Base-by-base conservation (phyloP, 2,329 filamentous ascomycete genomes). In the Helotiales sp. region DNA sequence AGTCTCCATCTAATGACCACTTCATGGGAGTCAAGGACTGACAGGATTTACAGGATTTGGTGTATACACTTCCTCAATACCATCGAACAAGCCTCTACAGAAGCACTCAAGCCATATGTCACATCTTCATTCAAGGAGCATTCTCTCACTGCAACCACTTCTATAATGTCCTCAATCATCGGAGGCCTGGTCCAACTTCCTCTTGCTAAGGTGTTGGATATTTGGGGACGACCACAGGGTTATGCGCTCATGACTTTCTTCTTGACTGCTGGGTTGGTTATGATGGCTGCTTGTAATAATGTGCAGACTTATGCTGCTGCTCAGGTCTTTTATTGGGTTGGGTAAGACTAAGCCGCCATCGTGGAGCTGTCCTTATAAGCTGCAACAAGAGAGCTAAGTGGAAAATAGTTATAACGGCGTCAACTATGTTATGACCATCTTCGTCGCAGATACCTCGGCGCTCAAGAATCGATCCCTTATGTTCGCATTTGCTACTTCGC, bases 191-290 rank as follows among this genome's bases (percentile, higher is more conserved):
- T 81, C 54, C 86, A 87, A 67, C 79, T 88, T 13, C 83, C 86
- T 0, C 77, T 88, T 60, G 85, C 87, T 52, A 90, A 89, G 71
- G 76, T 88, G 25, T 77, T 89, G 52, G 84, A 90, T 72, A 76
- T 87, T 33, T 89, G 84, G 77, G 87, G 86, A 55, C 82, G 87
- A 33, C 81, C 86, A n/a, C 81, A 88, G 67, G 86, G 85, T n/a
- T 82, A 87, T 63, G 69, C 79, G 17, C 60, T 86, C 40, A 82
- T 81, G 67, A 73, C 85, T 2, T 54, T 76, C 9, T 73, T 82
- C 55, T 79, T 80, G 65, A 76, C 80, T 3, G 53, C 83, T 5
- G 78, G 77, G 8, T 77, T 88, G 58, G 77, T 86, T 61, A 79
- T 91, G 72, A 88, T 88, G 76, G 88, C 88, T 9, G 78, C 76